Base-by-base conservation (phyloP, 202 grass and related monocot genomes). In the Panicum virgatum region DNA sequence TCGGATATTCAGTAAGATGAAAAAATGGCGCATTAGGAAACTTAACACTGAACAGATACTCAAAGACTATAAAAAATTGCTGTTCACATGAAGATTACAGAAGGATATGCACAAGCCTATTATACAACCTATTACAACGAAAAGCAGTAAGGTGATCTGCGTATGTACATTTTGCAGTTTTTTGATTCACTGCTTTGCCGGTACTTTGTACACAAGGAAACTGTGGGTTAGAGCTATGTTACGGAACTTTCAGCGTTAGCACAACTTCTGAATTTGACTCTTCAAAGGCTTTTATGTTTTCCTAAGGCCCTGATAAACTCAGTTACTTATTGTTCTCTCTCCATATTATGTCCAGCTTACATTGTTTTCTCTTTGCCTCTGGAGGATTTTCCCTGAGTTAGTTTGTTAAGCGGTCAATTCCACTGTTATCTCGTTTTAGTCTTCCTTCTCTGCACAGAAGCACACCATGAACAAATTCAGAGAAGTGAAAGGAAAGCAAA, bases 381-480 rank as follows among this genome's bases (percentile, higher is more conserved):
- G 45, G 29, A 39, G n/a, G 64, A 23, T 26, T 68, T 36, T 2
- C 30, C 3, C 20, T 19, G 61, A 61, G 73, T 86, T 83, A 90
- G 73, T 22, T 63, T 86, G 34, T 83, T 74, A 70, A 69, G 12
- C 50, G 47, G 62, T 5, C 45, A 75, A 6, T 13, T 23, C 36
- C 36, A 19, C 19, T 68, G 43, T 58, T 60, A 83, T 80, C 75
- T 80, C 27, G 45, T 40, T 45, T 75, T 72, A 12, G 50, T 16
- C 70, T 90, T 90, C 75, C 75, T 79, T 80, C 77, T 77, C 88
- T 90, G 69, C 80, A 58, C 5, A 62, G 58, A 62, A 67, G 10
- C 34, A 67, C 16, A 73, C 4, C 15, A 37, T 12, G 50, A 51
- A 64, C 47, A 58, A 9, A 26, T 59, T 72, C 36, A 81, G 52